Evolutionary conservation across 192 early-diverging fungal species (phyloP), one percentile per base, ranked within the genome.

Genomic region (Entomortierella parvispora): DNA sequence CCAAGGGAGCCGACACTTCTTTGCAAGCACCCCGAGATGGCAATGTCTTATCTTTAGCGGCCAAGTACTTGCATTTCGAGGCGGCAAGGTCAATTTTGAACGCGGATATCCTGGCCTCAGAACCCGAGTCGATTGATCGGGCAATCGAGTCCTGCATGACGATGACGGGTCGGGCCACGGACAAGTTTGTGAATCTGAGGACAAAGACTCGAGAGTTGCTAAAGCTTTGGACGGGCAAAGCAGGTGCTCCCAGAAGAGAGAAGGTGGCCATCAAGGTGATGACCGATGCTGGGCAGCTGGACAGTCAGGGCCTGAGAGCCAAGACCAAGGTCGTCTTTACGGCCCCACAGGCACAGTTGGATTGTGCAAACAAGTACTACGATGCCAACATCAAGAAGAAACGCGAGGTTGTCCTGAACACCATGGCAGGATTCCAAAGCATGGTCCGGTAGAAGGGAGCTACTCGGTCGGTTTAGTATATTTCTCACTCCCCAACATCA

Each of bases 11-110:
- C 26, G 74, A 77, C 40, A 77, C 74, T 2, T 62, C 74, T 12
- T 58, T 77, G 33, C 31, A 57, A 15, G 51, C 48, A 23, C 63
- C 63, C 0, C 42, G 56, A n/a, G 74, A 77, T 45, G 74, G 74
- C 7, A 77, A 77, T 28, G 74, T 77, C 6, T 26, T 77, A n/a
- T 29, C 74, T 4, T 26, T 77, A 40, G 74, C 74, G 18, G 74
- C 74, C 54, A 77, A 77, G 49, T 77, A 77, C 61, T 34, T 77
- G 28, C 74, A 77, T 26, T 77, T 77, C 31, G 74, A 77, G 32
- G 65, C 74, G 1, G 42, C 55, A 6, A 51, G 66, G 15, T 31
- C 74, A 11, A 77, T 77, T 25, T 33, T 77, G 17, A 54, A 51
- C 31, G 22, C 42, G 6, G 74, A 77, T 18, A 34, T 77, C 2